A percentile compares a stretch with the other conserved stretches of the same genome.
Conservation (phyloP, 257 asterid species). For the Echium plantagineum region DNA sequence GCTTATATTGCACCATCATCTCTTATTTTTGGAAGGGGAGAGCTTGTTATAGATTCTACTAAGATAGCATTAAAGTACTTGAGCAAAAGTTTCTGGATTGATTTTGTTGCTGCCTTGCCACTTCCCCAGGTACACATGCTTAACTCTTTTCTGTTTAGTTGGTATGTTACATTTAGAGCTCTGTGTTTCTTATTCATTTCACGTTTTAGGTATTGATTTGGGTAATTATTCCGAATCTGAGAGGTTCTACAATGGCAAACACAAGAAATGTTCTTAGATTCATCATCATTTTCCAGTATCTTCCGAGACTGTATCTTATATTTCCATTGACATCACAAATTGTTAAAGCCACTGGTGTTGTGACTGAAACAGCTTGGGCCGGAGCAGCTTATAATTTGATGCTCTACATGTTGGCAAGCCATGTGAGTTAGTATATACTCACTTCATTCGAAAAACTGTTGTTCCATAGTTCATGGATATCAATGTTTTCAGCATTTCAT, state of each 20-base stretch:
- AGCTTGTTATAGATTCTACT: slow-evolving; percentile 72
- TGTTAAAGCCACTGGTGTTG: slow-evolving; percentile 86
- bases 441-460: too few relatives aligned
- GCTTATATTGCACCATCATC: slow-evolving; percentile 98
- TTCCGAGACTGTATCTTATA: slow-evolving; percentile 71
- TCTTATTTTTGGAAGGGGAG: slow-evolving; percentile 96
- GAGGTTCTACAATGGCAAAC: slow-evolving; percentile 71
- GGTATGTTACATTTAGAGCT: neutral
- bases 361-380: slow-evolving; percentile 96
- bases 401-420: slow-evolving; percentile 98
- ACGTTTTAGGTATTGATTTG: slow-evolving; percentile 52
- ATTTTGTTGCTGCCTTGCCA: slow-evolving; percentile 70
- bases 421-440: too few relatives aligned
- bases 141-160: neutral
- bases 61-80: slow-evolving; percentile 58
- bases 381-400: slow-evolving; percentile 97
- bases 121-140: slow-evolving; percentile 77
- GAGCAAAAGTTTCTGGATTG: slow-evolving; percentile 53
- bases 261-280: slow-evolving; percentile 82
- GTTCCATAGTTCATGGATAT: neutral
- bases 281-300: slow-evolving; percentile 69
- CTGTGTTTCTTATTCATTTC: neutral
- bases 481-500: neutral
- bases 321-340: slow-evolving; percentile 85
- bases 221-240: slow-evolving; percentile 56